phyloP scores from a whole-genome alignment of 352 stramenopile genomes.

The Globisporangium mamillatum region DNA sequence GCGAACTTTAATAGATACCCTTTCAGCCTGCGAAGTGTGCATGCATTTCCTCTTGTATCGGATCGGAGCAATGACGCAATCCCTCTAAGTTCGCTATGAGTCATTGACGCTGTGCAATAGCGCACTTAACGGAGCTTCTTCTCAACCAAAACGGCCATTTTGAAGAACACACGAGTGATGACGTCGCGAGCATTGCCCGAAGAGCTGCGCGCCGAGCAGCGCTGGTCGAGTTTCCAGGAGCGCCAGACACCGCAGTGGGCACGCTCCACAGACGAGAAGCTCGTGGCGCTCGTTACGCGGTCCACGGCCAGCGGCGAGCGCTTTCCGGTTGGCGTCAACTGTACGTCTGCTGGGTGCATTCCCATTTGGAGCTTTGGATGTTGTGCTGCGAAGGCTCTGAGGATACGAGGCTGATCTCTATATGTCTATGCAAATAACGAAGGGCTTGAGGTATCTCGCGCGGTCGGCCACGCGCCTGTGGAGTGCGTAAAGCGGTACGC shows the following conservation, averaged over 20 bases:
- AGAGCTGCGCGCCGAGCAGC: slow-evolving; percentile 59
- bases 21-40: slow-evolving; percentile 3
- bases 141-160: neutral
- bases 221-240: slow-evolving; percentile 61
- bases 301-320: slow-evolving; percentile 71
- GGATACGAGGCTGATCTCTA: neutral
- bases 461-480: slow-evolving; percentile 55
- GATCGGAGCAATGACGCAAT: neutral
- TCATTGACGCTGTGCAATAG: no score
- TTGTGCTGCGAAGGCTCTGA: neutral
- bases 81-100: neutral
- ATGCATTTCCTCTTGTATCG: neutral
- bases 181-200: slow-evolving; percentile 20
- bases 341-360: slow-evolving; percentile 29
- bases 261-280: slow-evolving; percentile 47
- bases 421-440: neutral
- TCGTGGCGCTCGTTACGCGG: slow-evolving; percentile 61
- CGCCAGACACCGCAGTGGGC: slow-evolving; percentile 36
- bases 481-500: slow-evolving; percentile 85
- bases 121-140: slow-evolving; percentile 11
- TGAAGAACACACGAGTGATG: neutral
- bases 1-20: slow-evolving; percentile 13
- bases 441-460: slow-evolving; percentile 71
- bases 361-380: neutral
- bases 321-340: slow-evolving; percentile 84